Base-by-base conservation (phyloP, 2,329 filamentous ascomycete genomes). In the Raffaelea deltoideospora region DNA sequence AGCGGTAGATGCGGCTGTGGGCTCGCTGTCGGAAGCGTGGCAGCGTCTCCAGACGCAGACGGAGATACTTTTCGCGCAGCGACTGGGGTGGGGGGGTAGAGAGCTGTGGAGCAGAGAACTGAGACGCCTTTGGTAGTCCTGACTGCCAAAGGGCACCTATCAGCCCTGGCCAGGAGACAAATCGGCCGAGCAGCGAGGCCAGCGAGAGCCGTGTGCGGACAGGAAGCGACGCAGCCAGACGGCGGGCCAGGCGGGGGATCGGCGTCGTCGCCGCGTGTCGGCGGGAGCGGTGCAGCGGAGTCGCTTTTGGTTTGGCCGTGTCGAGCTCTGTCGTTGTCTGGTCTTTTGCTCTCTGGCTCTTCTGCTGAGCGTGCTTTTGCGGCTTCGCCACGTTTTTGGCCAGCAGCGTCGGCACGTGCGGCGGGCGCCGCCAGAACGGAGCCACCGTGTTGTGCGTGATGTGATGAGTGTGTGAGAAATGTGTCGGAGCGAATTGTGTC, bases 1-100 rank as follows among this genome's bases (percentile, higher is more conserved):
- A 82, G 32, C 68, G 69, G 53, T 90, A 92, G 45, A 94, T 74
- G 38, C 76, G 72, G 27, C 77, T 77, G 57, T 93, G 85, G 9
- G 83, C 60, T 37, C 69, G 65, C 52, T 78, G 73, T 50, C 79
- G 81, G 48, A 83, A 68, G 35, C 66, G 61, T 11, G 84, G 82
- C 19, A 93, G 57, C 5, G 72, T 82, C 48, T 86, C 74, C 67
- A 84, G 72, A 43, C 75, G 81, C 54, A 94, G 75, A 45, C 67
- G 63, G 47, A 77, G 67, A 37, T 90, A 63, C 42, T 69, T 72
- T 41, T 76, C 70, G 52, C 73, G 75, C 48, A 92, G 63, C 43
- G 68, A 72, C 42, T 63, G 14, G 79, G 78, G 49, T 86, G 76
- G 42, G 63, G n/a, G 79, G 78, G 49, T 86, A 76, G 42, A 87